Base-by-base conservation (phyloP, 805 yeast genomes). In the Lachancea fermentati region DNA sequence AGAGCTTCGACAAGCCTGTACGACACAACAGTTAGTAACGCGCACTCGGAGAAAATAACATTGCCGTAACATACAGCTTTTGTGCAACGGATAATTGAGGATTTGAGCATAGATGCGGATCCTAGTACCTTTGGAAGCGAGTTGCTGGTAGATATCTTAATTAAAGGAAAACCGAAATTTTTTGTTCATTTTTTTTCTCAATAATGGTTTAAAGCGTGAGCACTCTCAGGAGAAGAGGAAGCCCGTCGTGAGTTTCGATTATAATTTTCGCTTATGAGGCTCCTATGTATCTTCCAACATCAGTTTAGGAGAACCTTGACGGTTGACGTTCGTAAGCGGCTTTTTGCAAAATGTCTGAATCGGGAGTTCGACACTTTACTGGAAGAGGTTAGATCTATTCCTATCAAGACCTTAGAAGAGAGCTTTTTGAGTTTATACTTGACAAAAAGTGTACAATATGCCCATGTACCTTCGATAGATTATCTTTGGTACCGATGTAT, bases 401-500 rank as follows among this genome's bases (percentile, higher is more conserved):
- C 60, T 2, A 33, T 37, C 5, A 35, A 41, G 5, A 53, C 47
- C 8, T 41, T 57, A 49, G 62, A 59, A 28, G 51, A 51, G 32
- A 30, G 45, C 1, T 48, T 57, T 34, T 28, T 59, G 40, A 54
- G 54, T 24, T 16, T 52, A 5, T 55, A 42, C 17, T 35, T 59
- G 19, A 42, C 49, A 1, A 48, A 45, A 33, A 49, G 59, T 34
- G 54, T 57, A 14, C 48, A 51, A 14, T 52, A 52, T 51, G 60
- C 57, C 1, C 60, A 59, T 42, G 45, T 49, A 15, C 47, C 43
- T 9, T 51, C 59, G 2, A 49, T 58, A 3, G 46, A 50, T 9
- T 50, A 44, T 32, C 46, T 60, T 9, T 60, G 63, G 63, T 45
- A 58, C 36, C 50, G 49, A 34, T 60, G 47, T 37, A 60, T 55